A percentile compares a stretch with the other conserved stretches of the same genome.
Conservation (phyloP, 2,329 filamentous ascomycete genomes). For the Fusarium cyanostomum region DNA sequence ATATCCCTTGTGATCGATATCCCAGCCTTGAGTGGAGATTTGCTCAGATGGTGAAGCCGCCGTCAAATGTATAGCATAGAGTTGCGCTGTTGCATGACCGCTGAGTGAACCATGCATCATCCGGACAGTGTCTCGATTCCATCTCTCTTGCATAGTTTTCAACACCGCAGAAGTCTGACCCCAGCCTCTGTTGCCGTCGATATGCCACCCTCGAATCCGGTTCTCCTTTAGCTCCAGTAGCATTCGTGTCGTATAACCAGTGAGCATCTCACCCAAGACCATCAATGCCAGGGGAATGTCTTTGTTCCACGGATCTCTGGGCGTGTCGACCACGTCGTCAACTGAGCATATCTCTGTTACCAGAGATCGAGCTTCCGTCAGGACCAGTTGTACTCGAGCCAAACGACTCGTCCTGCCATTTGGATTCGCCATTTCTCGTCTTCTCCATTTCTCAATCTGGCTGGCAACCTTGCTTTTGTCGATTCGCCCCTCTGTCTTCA, state of each 20-base stretch:
- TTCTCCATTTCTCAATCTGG: background rate
- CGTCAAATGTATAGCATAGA: background rate
- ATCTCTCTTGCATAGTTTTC: background rate
- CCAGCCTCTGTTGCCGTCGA: constrained; percentile 1
- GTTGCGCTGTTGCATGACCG: background rate
- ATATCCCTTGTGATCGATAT: background rate
- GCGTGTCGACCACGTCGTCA: background rate
- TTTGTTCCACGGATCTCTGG: background rate
- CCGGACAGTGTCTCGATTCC: background rate
- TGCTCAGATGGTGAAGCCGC: background rate
- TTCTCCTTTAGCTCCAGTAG: background rate
- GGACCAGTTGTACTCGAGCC: background rate
- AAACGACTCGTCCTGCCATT: background rate
- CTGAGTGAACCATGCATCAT: background rate
- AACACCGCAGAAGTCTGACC: background rate
- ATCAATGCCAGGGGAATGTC: background rate
- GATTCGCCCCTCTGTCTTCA: background rate
- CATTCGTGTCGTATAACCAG: background rate
- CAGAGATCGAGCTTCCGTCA: background rate
- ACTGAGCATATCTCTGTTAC: background rate
- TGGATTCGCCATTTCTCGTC: background rate
- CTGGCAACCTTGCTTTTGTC: background rate
- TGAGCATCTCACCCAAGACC: background rate
- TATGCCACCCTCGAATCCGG: background rate
- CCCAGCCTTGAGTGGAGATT: background rate